Evolutionary conservation across 345 rosid genomes (phyloP).

Genomic region (Viola odorata): DNA sequence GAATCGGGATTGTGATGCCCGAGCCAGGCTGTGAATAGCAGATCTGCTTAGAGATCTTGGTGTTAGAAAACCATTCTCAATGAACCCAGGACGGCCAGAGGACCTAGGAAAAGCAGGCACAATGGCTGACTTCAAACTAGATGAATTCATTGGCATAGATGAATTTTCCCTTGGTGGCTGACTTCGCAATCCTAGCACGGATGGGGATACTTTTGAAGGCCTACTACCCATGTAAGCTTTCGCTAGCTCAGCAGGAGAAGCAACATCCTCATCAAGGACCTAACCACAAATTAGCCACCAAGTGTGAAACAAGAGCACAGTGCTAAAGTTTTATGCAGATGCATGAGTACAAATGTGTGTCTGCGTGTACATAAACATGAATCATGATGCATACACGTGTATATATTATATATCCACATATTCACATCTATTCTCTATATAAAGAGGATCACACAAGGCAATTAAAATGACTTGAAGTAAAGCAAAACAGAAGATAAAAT

Average conservation of each 20-base stretch:
- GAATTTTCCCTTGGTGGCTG: conserved; percentile 47
- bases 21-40: conserved; percentile 88
- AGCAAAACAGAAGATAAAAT: not conserved
- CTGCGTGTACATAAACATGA: not conserved
- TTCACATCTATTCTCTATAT: not conserved
- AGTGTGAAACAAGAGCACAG: conserved; percentile 11
- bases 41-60: conserved; percentile 83
- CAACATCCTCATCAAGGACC: conserved; percentile 65
- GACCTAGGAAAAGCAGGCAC: conserved; percentile 47
- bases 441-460: not conserved
- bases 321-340: not conserved
- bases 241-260: conserved; percentile 94
- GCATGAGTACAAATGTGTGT: not conserved
- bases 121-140: conserved; percentile 41
- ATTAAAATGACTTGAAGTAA: not conserved
- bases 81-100: conserved; percentile 35
- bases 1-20: conserved; percentile 76
- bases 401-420: not conserved
- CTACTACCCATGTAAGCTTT: conserved; percentile 90
- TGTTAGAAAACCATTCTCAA: conserved; percentile 63
- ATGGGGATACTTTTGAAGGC: conserved; percentile 63
- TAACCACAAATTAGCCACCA: conserved; percentile 29
- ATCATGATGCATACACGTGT: not conserved
- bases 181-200: conserved; percentile 39
- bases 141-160: conserved; percentile 24